These are phyloP conservation scores for Silene latifolia DNA, from an alignment of 148 eudicot genomes.

Conservation along the genomic window DNA sequence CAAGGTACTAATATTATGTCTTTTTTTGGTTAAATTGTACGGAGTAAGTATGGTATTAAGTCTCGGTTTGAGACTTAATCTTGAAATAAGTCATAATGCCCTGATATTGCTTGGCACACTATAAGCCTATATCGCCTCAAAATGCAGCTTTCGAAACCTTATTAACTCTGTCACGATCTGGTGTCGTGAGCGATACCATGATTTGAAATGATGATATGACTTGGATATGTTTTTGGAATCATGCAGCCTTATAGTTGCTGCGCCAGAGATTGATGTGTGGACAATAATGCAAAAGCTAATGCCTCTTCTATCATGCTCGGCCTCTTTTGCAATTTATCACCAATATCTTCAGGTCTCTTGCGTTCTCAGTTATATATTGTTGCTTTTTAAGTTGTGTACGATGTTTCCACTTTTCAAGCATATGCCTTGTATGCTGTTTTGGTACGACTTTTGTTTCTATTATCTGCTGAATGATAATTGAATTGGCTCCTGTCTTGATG, in stretches of 20 bases:
- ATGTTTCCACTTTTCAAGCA: neutral
- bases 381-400: neutral
- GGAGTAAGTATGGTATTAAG: neutral
- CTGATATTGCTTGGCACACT: too few relatives aligned
- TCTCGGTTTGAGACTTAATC: too few relatives aligned
- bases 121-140: too few relatives aligned
- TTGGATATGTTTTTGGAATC: constrained; percentile 10
- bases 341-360: constrained; percentile 74
- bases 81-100: too few relatives aligned
- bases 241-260: constrained; percentile 79
- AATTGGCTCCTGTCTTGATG: constrained; percentile 20
- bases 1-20: constrained; percentile 47
- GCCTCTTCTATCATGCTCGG: constrained; percentile 78
- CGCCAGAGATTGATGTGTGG: constrained; percentile 86
- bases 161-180: neutral
- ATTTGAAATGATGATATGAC: neutral
- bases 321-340: constrained; percentile 88
- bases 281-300: constrained; percentile 59
- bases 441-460: neutral
- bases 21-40: neutral
- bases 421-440: neutral
- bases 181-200: neutral
- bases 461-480: neutral
- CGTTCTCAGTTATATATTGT: neutral
- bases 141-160: too few relatives aligned